phyloP scores from a whole-genome alignment of 1,284 basidiomycete genomes.

The Malassezia sp. region DNA sequence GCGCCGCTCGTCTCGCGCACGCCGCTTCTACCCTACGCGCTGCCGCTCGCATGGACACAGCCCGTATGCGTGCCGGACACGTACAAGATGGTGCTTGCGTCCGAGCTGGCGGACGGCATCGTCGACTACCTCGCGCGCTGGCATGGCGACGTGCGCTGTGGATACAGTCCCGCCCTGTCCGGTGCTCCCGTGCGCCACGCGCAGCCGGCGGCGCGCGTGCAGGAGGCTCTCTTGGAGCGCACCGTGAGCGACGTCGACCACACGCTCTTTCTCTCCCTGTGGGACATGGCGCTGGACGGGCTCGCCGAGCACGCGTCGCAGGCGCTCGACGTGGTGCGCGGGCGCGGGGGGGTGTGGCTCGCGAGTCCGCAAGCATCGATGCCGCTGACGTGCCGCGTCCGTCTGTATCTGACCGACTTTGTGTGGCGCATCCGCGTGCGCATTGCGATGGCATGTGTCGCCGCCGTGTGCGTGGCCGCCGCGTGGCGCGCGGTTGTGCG shows the following conservation, averaged over 20 bases:
- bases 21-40: constrained; percentile 18
- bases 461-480: neutral
- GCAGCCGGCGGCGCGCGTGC: constrained; percentile 18
- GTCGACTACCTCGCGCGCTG: constrained; percentile 26
- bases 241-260: constrained; percentile 18
- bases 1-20: constrained; percentile 20
- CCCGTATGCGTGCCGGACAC: constrained; percentile 35
- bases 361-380: constrained; percentile 1
- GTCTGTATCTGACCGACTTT: constrained; percentile 4
- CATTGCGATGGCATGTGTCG: neutral
- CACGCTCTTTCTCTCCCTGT: constrained; percentile 29
- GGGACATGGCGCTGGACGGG: constrained; percentile 37
- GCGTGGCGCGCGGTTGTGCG: constrained; percentile 14
- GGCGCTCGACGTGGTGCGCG: neutral
- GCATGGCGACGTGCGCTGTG: constrained; percentile 36
- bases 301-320: constrained; percentile 13
- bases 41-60: constrained; percentile 22
- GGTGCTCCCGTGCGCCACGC: constrained; percentile 19
- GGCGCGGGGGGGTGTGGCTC: constrained; percentile 1
- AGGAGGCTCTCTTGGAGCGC: constrained; percentile 14
- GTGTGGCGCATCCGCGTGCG: constrained; percentile 8
- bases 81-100: constrained; percentile 36
- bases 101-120: constrained; percentile 26
- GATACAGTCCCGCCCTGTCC: constrained; percentile 19
- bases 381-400: constrained; percentile 11